Base-by-base conservation (phyloP, 345 rosid species). In the Linum tenue region DNA sequence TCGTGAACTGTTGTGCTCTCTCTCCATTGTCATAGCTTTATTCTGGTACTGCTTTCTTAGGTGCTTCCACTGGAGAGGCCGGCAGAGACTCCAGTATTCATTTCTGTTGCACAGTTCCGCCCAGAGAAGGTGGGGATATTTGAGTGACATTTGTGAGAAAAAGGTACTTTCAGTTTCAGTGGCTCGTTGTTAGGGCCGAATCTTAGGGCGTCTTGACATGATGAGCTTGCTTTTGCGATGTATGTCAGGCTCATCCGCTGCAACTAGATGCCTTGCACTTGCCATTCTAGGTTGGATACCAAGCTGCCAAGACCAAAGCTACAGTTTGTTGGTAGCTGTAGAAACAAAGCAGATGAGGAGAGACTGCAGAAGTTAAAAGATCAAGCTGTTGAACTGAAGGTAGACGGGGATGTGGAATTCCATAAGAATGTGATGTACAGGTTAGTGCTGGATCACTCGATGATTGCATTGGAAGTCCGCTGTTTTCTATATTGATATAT, bases 81-180 rank as follows among this genome's bases (percentile, higher is more conserved):
- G 7, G 67, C 72, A n/a, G 72, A 77, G 71, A 69, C 68, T 56
- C 97, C 97, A 6, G 69, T 67, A 37, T 76, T 94, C 58, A 86
- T 94, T 70, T 94, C 96, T 0, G 92, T 94, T 61, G 95, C 97
- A 39, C 99, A 94, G 63, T 94, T 94, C 80, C 97, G 97, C 73
- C 99, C 97, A 58, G 99, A 94, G 91, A 94, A 94, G 99, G 99
- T 94, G 83, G 73, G 85, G 62, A 81, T 66, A 59, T 70, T 77
- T 76, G 40, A 57, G 59, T 71, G 64, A 73, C 70, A 70, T 70
- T 78, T 75, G 67, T 64, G 42, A 65, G 36, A 66, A 48, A 31
- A 57, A 74, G 83, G 78, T 80, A 64, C 68, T 75, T 5, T 9
- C 39, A 39, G 67, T 73, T 80, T 43, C 39, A 55, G 42, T 67